Base-by-base conservation (phyloP, 2,329 filamentous ascomycete species). In the Purpureocillium lavendulum region DNA sequence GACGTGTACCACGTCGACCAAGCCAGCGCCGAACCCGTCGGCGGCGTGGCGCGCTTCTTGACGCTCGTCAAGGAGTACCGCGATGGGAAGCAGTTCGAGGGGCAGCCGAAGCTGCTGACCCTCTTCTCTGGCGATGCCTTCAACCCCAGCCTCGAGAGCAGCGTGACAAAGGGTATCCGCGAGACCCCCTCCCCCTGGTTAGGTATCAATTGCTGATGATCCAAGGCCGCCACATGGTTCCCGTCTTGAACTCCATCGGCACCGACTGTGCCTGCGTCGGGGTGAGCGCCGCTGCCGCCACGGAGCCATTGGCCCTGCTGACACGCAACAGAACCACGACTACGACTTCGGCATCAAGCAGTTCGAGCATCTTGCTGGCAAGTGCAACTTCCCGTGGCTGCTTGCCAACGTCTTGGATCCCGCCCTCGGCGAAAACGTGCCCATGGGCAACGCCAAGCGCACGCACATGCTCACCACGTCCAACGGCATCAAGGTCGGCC, bases 51-150 rank as follows among this genome's bases (percentile, higher is more conserved):
- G 24, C 75, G 89, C 35, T 95, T 96, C 63, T 81, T 92, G 57
- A 82, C 80, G 4, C 66, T 92, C 18, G 71, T 82, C 48, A 80
- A 87, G 43, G 73, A 89, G 58, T 95, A 95, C 56, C 78, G 79
- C 37, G 61, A 74, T 2, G 70, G 75, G 37, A 59, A 72, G 32
- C 67, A 67, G 36, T 92, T 77, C 56, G 58, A 69, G 36, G 76
- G 65, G 14, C 81, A 86, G 55, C 67, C 86, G 1, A 67, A 74
- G 30, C 64, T 87, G 4, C 56, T 94, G 37, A 89, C 86, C 1
- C 73, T 94, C 49, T 96, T 95, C 62, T 94, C 87, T 3, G 88
- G 88, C 30, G 89, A 95, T 70, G 87, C 83, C 9, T 96, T 92
- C 63, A 95, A 95, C 57, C 88, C 89, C 0, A 90, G 85, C 51